A percentile compares a stretch with the other conserved stretches of the same genome.
Evolutionary conservation across 2,329 filamentous ascomycete genomes (phyloP).

Genomic region (Emergomyces orientalis): DNA sequence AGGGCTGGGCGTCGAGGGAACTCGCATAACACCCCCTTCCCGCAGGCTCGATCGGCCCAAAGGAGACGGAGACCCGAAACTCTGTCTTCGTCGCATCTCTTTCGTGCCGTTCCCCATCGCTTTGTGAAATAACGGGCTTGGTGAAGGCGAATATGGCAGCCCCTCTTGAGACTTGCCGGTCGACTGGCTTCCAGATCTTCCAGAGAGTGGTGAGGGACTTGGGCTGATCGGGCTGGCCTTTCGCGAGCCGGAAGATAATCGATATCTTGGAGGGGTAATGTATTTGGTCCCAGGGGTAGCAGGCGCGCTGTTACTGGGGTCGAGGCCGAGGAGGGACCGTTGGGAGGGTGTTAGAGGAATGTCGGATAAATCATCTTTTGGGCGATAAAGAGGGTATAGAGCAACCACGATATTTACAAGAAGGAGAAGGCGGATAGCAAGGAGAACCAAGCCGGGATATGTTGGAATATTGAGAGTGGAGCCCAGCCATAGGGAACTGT

Average conservation of each 20-base stretch:
- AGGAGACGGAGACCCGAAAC: constrained; percentile 51
- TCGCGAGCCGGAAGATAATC: constrained; percentile 57
- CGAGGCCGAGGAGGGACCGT: constrained; percentile 71
- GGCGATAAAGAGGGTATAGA: constrained; percentile 61
- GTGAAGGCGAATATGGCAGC: constrained; percentile 46
- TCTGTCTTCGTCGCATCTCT: constrained; percentile 46
- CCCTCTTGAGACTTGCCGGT: constrained; percentile 29
- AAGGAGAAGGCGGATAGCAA: constrained; percentile 54
- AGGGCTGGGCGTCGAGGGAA: constrained; percentile 60
- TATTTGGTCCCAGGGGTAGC: constrained; percentile 61
- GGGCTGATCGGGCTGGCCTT: constrained; percentile 33
- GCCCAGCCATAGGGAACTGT: constrained; percentile 30
- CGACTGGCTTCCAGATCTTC: constrained; percentile 18
- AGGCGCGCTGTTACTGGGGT: constrained; percentile 56
- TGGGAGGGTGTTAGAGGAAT: constrained; percentile 87
- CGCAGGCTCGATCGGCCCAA: constrained; percentile 42
- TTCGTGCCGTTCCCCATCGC: constrained; percentile 42
- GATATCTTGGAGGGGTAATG: constrained; percentile 79
- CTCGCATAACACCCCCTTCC: constrained; percentile 44
- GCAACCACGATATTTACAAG: constrained; percentile 62
- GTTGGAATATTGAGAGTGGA: constrained; percentile 28
- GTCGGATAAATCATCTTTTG: constrained; percentile 69
- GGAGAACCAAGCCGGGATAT: constrained; percentile 40
- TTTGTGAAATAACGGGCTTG: constrained; percentile 59
- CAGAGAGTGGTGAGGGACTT: constrained; percentile 31